Evolutionary conservation across 495 filamentous ascomycete genomes (phyloP), one percentile per base, ranked within the genome.

Genomic region (Lophiotrema nucula): DNA sequence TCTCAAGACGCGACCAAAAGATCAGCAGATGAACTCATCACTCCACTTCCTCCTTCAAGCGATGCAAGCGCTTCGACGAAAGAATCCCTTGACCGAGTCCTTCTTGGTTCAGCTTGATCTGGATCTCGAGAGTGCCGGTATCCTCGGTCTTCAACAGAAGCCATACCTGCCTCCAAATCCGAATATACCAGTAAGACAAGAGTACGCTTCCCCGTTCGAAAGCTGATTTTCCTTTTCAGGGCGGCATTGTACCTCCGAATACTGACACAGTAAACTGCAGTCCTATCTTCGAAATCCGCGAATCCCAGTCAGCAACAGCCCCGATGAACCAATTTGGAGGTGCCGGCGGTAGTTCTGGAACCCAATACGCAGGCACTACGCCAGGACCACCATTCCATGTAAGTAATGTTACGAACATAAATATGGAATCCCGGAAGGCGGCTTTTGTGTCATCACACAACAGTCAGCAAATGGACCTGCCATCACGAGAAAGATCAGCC

Each of bases 101-200:
- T 99, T 99, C 77, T 76, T 97, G 28, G 86, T 92, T 22, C 93
- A 97, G 72, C 76, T 99, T 3, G 90, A 97, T 67, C 86, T 96
- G 8, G 93, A 99, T 66, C 80, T 97, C 1, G 87, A 92, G 67
- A 85, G 87, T 23, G 66, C 71, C 18, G 74, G 73, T 19, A 42
- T 76, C 3, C 18, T 47, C 16, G 64, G 59, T 21, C 16, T 66
- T 12, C 33, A 60, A 25, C 25, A 31, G 18, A 64, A 59, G 28
- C 37, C 49, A 1, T 64, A 50, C 35, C 12, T 28, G 13, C 33
- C 43, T 8, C 44, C 45, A 22, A 16, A 41, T 2, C 43, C 47
- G 16, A 50, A 19, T 2, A 41, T 18, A 52, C 22, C 41, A 24
- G 56, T 64, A 59, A 60, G 61, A 26, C 19, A 46, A 11, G 15